A percentile compares a stretch with the other conserved stretches of the same genome.
Evolutionary conservation across 495 filamentous ascomycete genomes (phyloP).

Genomic region (Lineolata rhizophorae): DNA sequence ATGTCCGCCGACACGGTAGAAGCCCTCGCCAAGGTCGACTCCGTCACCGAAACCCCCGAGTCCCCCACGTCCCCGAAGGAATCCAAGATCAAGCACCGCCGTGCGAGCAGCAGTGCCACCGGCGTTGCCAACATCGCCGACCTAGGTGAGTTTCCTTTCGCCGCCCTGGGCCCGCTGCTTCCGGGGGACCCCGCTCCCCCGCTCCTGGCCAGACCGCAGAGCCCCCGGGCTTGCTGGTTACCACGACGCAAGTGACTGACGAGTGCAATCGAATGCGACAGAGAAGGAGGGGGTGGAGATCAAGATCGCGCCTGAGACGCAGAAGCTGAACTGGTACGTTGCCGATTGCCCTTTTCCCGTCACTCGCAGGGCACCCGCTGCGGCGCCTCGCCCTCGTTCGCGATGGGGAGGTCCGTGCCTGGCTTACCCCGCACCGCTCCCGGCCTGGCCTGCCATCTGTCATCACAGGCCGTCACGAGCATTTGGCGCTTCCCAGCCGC

Average conservation of each 20-base stretch:
- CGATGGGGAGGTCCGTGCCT: too few species aligned
- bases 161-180: not conserved
- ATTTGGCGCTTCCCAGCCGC: too few species aligned
- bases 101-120: constrained; percentile 40
- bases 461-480: too few species aligned
- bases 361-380: too few species aligned
- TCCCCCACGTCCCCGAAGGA: constrained; percentile 40
- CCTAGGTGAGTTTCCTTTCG: constrained; percentile 39
- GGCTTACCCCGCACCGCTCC: too few species aligned
- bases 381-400: too few species aligned
- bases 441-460: too few species aligned
- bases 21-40: constrained; percentile 47
- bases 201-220: constrained; percentile 2
- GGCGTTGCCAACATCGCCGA: constrained; percentile 70
- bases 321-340: constrained; percentile 72
- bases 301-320: constrained; percentile 66
- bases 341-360: not conserved
- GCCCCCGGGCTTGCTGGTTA: constrained; percentile 6
- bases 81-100: constrained; percentile 37
- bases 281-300: constrained; percentile 56
- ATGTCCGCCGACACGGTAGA: constrained; percentile 1
- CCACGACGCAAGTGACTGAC: constrained; percentile 6
- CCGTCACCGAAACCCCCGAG: constrained; percentile 55
- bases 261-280: constrained; percentile 13
- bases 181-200: not conserved